Conservation (phyloP, 805 yeast species). For the Suhomyces pyralidae region DNA sequence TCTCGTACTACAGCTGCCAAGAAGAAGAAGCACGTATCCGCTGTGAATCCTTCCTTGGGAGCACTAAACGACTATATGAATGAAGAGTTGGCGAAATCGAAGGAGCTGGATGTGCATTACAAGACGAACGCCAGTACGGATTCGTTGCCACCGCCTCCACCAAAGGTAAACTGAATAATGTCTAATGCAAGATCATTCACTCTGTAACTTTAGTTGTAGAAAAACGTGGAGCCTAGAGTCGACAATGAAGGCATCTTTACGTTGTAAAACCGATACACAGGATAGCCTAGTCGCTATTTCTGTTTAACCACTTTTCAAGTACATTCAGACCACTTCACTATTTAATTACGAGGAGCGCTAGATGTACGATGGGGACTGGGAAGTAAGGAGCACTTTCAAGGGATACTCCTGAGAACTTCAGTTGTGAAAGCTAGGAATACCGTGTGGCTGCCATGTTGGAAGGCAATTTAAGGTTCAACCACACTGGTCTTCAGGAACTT, state of each 20-base stretch:
- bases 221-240: neutral
- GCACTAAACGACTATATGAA: conserved; percentile 41
- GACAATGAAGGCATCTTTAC: neutral
- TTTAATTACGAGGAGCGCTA: neutral
- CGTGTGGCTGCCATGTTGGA: no score
- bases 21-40: conserved; percentile 27
- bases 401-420: no score
- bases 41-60: conserved; percentile 17
- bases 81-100: conserved; percentile 42
- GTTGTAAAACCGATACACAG: neutral
- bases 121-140: conserved; percentile 6
- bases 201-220: neutral
- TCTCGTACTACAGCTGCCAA: conserved; percentile 13
- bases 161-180: conserved; percentile 6
- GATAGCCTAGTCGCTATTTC: neutral
- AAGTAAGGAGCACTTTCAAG: neutral
- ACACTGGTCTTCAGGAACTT: no score
- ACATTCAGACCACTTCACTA: neutral
- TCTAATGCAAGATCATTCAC: neutral
- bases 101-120: conserved; percentile 28
- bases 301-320: neutral
- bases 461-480: no score
- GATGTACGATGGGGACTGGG: no score
- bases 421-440: no score
- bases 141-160: conserved; percentile 29